A percentile compares a stretch with the other conserved stretches of the same genome.
Evolutionary conservation across 2,329 filamentous ascomycete species (phyloP).

Genomic region (Periconia sp.): DNA sequence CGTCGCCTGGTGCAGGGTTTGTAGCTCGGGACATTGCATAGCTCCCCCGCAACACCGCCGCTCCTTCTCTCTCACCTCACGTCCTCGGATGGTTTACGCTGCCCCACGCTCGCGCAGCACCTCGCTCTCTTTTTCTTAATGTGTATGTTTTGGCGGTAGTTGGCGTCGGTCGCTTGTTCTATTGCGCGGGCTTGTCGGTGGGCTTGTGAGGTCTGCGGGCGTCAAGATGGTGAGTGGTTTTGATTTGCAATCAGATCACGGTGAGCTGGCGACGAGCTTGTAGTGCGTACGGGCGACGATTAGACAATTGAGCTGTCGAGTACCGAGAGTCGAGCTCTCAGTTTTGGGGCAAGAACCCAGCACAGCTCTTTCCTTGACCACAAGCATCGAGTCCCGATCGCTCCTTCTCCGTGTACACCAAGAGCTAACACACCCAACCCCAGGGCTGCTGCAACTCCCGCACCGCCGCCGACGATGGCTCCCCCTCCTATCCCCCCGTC

Average conservation of each 20-base stretch:
- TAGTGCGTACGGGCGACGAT: too few relatives aligned
- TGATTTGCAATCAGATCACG: neutral
- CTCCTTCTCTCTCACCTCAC: neutral
- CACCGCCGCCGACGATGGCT: slow-evolving; percentile 4
- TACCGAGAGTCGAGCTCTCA: neutral
- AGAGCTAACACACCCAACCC: neutral
- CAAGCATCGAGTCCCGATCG: too few relatives aligned
- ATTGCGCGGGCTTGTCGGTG: too few relatives aligned
- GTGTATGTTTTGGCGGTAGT: slow-evolving; percentile 2
- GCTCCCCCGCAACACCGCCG: slow-evolving; percentile 1
- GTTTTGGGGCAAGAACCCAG: too few relatives aligned
- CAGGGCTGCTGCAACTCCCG: slow-evolving; percentile 16
- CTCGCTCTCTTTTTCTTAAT: neutral
- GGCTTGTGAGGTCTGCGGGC: neutral
- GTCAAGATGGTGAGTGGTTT: slow-evolving; percentile 5
- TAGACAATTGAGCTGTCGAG: too few relatives aligned
- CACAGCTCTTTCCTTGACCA: too few relatives aligned
- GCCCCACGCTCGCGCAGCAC: neutral
- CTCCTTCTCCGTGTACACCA: too few relatives aligned
- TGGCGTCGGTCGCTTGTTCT: neutral
- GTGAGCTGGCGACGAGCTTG: neutral
- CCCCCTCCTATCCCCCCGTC: slow-evolving; percentile 7
- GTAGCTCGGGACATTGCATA: neutral
- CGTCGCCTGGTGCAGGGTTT: neutral
- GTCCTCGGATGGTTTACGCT: neutral